phyloP scores from a whole-genome alignment of 169 alveolate species.

The Cryptosporidium ubiquitum region DNA sequence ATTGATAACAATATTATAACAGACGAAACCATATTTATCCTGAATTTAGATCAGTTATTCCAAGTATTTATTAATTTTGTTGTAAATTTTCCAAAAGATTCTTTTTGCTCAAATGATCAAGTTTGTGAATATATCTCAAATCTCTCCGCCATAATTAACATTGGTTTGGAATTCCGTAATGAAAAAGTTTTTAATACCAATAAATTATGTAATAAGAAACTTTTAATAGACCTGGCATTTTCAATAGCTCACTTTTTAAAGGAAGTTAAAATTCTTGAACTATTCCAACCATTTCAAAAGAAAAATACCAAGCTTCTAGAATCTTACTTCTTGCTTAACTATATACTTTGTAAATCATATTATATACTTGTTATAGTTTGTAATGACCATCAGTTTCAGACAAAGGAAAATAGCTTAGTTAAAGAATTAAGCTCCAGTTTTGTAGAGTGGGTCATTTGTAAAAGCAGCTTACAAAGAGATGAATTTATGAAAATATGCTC shows the following conservation, averaged over 20 bases:
- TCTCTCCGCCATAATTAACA: background rate
- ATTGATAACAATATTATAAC: background rate
- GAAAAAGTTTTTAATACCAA: background rate
- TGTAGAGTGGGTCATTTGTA: background rate
- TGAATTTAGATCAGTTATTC: background rate
- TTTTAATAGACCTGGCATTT: background rate
- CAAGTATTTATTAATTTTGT: slow-evolving; percentile 9
- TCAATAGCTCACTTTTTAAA: background rate
- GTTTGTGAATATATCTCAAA: slow-evolving; percentile 9
- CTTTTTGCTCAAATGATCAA: background rate
- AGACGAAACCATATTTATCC: background rate
- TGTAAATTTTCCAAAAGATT: background rate
- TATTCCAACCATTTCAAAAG: background rate
- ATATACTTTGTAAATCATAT: background rate
- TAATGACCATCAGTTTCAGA: background rate
- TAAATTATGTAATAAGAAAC: background rate
- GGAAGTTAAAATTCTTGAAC: background rate
- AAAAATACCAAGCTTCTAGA: background rate
- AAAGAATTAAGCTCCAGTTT: background rate
- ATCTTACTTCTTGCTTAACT: slow-evolving; percentile 19
- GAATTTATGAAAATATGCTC: background rate
- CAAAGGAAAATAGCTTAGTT: background rate
- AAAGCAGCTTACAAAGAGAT: background rate
- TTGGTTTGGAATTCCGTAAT: background rate
- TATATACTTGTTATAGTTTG: background rate